A percentile compares a stretch with the other conserved stretches of the same genome.
Evolutionary conservation across 148 eudicot genomes (phyloP).

Genomic region (Amaranthus cruentus): DNA sequence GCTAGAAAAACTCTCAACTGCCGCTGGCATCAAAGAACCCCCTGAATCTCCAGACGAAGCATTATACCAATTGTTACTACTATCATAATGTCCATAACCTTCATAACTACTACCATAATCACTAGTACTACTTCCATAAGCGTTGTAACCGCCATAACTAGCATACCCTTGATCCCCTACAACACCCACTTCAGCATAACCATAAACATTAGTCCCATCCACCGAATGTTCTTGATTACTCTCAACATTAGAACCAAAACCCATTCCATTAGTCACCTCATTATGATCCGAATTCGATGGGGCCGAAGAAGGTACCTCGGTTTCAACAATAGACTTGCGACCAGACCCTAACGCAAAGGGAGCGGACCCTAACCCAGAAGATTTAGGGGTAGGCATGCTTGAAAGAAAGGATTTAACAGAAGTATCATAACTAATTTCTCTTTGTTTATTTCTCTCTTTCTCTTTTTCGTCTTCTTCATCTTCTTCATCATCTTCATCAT

Average conservation of each 20-base stretch:
- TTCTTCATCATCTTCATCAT: slow-evolving; percentile 46
- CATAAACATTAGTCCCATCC: slow-evolving; percentile 19
- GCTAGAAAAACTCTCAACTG: slow-evolving; percentile 35
- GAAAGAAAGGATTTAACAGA: slow-evolving; percentile 63
- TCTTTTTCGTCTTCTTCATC: slow-evolving; percentile 44
- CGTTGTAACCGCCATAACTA: slow-evolving; percentile 26
- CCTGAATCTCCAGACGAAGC: slow-evolving; percentile 33
- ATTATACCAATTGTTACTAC: slow-evolving; percentile 24
- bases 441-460: slow-evolving; percentile 34
- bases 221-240: slow-evolving; percentile 17
- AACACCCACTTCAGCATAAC: slow-evolving; percentile 19
- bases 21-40: slow-evolving; percentile 28
- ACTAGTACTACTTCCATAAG: slow-evolving; percentile 11
- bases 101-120: slow-evolving; percentile 19
- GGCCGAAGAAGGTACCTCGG: slow-evolving; percentile 14
- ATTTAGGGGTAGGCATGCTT: slow-evolving; percentile 69
- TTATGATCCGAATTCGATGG: slow-evolving; percentile 11
- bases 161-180: slow-evolving; percentile 17
- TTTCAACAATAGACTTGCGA: slow-evolving; percentile 51
- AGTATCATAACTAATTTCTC: slow-evolving; percentile 23
- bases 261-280: slow-evolving; percentile 22
- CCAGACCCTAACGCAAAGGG: slow-evolving; percentile 42
- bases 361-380: slow-evolving; percentile 25
- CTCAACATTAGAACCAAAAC: slow-evolving; percentile 13
- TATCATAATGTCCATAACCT: slow-evolving; percentile 25